Conservation (phyloP, 2,329 filamentous ascomycete species). For the Zalaria sp. region DNA sequence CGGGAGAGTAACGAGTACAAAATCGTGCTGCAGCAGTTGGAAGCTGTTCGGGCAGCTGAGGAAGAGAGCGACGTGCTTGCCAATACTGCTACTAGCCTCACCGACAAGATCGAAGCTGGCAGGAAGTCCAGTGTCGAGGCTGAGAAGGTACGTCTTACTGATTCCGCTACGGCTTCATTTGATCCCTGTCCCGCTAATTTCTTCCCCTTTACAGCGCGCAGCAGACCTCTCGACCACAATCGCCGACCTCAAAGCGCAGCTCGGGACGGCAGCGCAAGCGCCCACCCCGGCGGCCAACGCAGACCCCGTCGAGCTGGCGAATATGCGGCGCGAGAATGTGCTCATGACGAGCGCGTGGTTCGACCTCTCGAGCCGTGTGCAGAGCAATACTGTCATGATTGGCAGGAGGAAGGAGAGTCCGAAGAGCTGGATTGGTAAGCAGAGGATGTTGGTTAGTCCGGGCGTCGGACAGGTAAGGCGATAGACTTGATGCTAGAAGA, state of each 20-base stretch:
- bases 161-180: not conserved
- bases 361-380: conserved; percentile 61
- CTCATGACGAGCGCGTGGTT: conserved; percentile 79
- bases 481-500: no score
- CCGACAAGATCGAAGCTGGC: conserved; percentile 7
- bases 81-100: conserved; percentile 6
- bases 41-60: conserved; percentile 6
- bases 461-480: conserved; percentile 2
- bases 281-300: not conserved
- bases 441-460: conserved; percentile 38
- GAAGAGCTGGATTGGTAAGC: conserved; percentile 73
- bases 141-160: conserved; percentile 2
- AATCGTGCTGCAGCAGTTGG: conserved; percentile 9
- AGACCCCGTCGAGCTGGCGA: conserved; percentile 39
- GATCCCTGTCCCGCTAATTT: not conserved
- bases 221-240: conserved; percentile 1
- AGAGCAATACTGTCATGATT: conserved; percentile 70
- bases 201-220: conserved; percentile 1
- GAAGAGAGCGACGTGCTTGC: conserved; percentile 5
- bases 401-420: conserved; percentile 61
- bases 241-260: conserved; percentile 5
- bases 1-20: conserved; percentile 10
- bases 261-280: not conserved
- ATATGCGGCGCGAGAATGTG: conserved; percentile 62
- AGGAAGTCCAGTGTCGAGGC: conserved; percentile 2